Base-by-base conservation (phyloP, 2,329 filamentous ascomycete genomes). In the Phialophora chinensis region DNA sequence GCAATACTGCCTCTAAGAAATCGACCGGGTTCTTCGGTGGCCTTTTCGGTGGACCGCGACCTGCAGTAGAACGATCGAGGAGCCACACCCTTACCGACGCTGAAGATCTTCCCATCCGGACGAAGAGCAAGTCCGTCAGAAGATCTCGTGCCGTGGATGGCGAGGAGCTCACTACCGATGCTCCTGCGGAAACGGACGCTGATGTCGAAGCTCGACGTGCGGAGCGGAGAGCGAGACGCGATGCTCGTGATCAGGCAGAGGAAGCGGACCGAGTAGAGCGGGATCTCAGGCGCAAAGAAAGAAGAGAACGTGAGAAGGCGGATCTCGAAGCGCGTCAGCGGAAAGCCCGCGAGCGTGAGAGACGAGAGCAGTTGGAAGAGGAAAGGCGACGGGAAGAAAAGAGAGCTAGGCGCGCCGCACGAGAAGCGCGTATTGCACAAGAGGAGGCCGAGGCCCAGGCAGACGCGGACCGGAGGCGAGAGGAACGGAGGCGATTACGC, bases 1-100 rank as follows among this genome's bases (percentile, higher is more conserved):
- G 87, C 44, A 86, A 84, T 70, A 89, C 89, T 3, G 85, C 80
- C 62, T 82, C 87, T 2, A 89, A 86, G 75, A 90, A 88, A 74
- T 78, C 87, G 60, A 72, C 72, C 62, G 79, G 81, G 63, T 84
- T 86, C 25, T 77, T 88, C 17, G 85, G 87, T 79, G 84, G 85
- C n/a, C 80, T 92, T 5, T 88, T 93, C 70, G 87, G 87, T 59
- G 86, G 86, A 33, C 76, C 89, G 14, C 79, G 81, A 84, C 52
- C 74, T 76, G 59, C 53, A 25, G 69, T 65, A 3, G 55, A 72
- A 73, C 59, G 75, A 76, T 62, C 69, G 73, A 57, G 70, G 55
- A 69, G 66, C 42, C 56, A 60, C 11, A 69, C 65, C 5, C 56
- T 71, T 35, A 73, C 71, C 5, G 72, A 73, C 61, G 69, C 56